Evolutionary conservation across 2,329 filamentous ascomycete species (phyloP).

Genomic region (Penicillium sp.): DNA sequence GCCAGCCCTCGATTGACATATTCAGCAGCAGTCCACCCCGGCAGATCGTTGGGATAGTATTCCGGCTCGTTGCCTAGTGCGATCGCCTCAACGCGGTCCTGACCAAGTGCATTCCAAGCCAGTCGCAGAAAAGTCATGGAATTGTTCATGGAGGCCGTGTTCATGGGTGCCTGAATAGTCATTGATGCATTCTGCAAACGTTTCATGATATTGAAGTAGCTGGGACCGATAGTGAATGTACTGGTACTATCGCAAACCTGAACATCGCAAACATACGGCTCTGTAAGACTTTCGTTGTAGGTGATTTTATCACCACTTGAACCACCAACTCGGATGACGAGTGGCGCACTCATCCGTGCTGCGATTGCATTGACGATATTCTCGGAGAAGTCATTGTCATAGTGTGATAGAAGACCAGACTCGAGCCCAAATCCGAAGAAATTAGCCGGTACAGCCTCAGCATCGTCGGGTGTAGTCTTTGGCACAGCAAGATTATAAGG

Average conservation of each 20-base stretch:
- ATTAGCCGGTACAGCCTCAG: neutral
- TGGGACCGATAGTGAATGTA: slow-evolving; percentile 5
- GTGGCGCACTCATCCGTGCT: slow-evolving; percentile 10
- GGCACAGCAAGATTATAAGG: neutral
- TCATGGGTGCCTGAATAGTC: slow-evolving; percentile 15
- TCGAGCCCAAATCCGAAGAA: neutral
- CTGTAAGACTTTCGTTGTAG: slow-evolving; percentile 1
- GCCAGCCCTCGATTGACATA: slow-evolving; percentile 1
- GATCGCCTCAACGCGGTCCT: slow-evolving; percentile 8
- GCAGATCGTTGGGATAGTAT: slow-evolving; percentile 1
- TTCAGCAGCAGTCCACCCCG: neutral
- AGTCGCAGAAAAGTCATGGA: slow-evolving; percentile 6
- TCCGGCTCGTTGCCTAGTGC: slow-evolving; percentile 12
- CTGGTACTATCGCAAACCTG: slow-evolving; percentile 2
- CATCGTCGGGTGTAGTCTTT: neutral
- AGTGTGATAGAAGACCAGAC: neutral
- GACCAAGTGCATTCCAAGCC: slow-evolving; percentile 5
- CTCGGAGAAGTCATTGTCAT: slow-evolving; percentile 5
- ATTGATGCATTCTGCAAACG: slow-evolving; percentile 4
- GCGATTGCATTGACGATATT: slow-evolving; percentile 8
- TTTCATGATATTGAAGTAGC: slow-evolving; percentile 11
- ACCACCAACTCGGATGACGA: slow-evolving; percentile 13
- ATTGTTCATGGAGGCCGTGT: neutral
- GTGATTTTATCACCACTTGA: slow-evolving; percentile 13
- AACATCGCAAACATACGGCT: neutral